These are phyloP conservation scores for Pichia exigua DNA, from an alignment of 805 yeast species.

Conservation along the genomic window DNA sequence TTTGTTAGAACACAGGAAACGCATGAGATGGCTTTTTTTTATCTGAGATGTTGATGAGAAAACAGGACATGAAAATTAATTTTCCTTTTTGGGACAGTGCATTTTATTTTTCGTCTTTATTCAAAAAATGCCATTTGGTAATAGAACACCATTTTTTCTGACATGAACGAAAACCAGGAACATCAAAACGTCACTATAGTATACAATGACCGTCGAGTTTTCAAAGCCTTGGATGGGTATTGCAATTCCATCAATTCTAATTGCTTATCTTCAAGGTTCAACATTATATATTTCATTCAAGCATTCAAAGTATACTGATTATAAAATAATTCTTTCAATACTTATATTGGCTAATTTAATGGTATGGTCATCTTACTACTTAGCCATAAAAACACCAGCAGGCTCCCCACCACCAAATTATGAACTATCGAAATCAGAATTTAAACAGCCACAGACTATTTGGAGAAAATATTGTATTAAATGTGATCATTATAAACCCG, in stretches of 20 bases:
- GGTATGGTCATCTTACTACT: constrained; percentile 66
- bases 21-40: no score
- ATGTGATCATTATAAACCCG: constrained; percentile 70
- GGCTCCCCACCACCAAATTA: constrained; percentile 56
- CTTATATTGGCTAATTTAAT: constrained; percentile 23
- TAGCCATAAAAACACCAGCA: constrained; percentile 62
- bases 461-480: constrained; percentile 70
- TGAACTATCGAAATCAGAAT: constrained; percentile 18
- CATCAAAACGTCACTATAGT: constrained; percentile 15
- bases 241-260: constrained; percentile 55
- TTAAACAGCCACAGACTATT: constrained; percentile 14
- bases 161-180: neutral
- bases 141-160: no score
- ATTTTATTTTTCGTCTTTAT: neutral
- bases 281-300: constrained; percentile 50
- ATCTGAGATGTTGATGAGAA: no score
- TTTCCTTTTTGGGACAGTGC: neutral
- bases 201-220: constrained; percentile 25
- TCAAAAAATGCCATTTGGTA: neutral
- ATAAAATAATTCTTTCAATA: constrained; percentile 34
- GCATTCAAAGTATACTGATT: constrained; percentile 22
- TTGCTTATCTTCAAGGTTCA: constrained; percentile 52
- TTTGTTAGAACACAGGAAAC: no score
- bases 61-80: neutral
- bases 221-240: constrained; percentile 44